These are phyloP conservation scores for Castanopsis chinensis DNA, from an alignment of 306 rosid species.

Conservation along the genomic window DNA sequence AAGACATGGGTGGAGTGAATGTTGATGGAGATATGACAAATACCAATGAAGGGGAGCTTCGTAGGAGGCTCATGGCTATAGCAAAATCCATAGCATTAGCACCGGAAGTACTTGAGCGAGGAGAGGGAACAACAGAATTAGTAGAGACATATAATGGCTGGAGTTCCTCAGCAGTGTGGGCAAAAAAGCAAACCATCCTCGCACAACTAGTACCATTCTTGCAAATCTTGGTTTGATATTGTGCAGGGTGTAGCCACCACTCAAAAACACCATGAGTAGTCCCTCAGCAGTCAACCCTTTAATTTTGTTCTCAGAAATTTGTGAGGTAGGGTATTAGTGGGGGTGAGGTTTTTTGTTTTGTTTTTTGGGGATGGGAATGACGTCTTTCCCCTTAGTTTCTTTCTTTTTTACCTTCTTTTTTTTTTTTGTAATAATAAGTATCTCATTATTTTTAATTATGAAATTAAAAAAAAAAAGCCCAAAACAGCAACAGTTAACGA, in stretches of 20 bases:
- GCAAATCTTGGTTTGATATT: slow-evolving; percentile 86
- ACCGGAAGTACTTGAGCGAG: not conserved
- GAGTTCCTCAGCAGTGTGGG: slow-evolving; percentile 83
- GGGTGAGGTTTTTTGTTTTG: too few species aligned
- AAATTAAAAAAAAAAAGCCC: too few species aligned
- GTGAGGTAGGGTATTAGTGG: too few species aligned
- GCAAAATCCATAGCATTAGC: slow-evolving; percentile 16
- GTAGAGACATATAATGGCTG: slow-evolving; percentile 89
- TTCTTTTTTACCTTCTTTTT: too few species aligned
- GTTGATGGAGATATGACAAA: slow-evolving; percentile 86
- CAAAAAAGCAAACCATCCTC: slow-evolving; percentile 90
- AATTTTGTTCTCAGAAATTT: too few species aligned
- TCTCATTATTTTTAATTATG: too few species aligned
- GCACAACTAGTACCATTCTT: slow-evolving; percentile 84
- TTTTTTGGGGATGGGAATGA: too few species aligned
- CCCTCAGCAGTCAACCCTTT: too few species aligned
- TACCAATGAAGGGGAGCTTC: slow-evolving; percentile 82
- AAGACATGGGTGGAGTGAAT: slow-evolving; percentile 90
- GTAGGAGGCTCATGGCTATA: slow-evolving; percentile 86
- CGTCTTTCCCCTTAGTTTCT: too few species aligned
- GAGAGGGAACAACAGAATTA: slow-evolving; percentile 90
- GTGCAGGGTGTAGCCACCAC: slow-evolving; percentile 98
- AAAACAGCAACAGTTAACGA: too few species aligned
- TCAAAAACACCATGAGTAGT: slow-evolving; percentile 81
- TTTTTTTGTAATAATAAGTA: too few species aligned